phyloP scores from a whole-genome alignment of 2,329 filamentous ascomycete genomes.

The Diaporthe ilicicola region DNA sequence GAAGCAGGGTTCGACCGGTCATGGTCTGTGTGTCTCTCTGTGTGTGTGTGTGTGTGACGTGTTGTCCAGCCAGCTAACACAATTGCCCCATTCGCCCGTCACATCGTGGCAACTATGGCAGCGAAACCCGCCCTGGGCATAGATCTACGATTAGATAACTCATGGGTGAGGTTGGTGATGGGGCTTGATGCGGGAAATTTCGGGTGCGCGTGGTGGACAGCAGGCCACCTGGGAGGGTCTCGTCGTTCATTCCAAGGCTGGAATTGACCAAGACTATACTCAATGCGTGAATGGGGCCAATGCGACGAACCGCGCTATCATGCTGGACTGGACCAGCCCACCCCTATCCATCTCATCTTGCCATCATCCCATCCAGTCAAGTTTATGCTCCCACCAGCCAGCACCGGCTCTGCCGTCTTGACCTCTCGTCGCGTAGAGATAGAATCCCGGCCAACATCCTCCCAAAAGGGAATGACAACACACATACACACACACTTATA shows the following conservation, averaged over 20 bases:
- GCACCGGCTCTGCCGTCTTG: not conserved
- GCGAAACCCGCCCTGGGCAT: not conserved
- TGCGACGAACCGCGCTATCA: not conserved
- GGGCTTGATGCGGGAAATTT: not conserved
- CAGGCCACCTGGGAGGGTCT: not conserved
- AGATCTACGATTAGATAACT: slow-evolving; percentile 22
- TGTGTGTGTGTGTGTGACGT: not conserved
- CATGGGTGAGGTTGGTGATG: not conserved
- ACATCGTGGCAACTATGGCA: no score
- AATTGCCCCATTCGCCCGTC: not conserved
- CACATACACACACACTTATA: not conserved
- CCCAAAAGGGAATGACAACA: not conserved
- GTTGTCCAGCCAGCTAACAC: not conserved
- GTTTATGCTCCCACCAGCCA: not conserved
- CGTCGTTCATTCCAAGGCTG: not conserved
- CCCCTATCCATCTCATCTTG: slow-evolving; percentile 3
- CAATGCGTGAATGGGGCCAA: not conserved
- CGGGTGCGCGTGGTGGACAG: not conserved
- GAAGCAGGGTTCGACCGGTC: slow-evolving; percentile 14
- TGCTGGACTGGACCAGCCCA: not conserved
- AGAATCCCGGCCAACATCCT: not conserved
- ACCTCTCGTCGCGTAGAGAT: not conserved
- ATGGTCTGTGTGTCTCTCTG: no score
- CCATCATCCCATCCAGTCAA: not conserved
- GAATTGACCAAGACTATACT: not conserved